Percentiles rank a stretch among this genome's conserved stretches.
Evolutionary conservation across 129 eudicot species (phyloP).

Genomic region (Lonicera japonica): DNA sequence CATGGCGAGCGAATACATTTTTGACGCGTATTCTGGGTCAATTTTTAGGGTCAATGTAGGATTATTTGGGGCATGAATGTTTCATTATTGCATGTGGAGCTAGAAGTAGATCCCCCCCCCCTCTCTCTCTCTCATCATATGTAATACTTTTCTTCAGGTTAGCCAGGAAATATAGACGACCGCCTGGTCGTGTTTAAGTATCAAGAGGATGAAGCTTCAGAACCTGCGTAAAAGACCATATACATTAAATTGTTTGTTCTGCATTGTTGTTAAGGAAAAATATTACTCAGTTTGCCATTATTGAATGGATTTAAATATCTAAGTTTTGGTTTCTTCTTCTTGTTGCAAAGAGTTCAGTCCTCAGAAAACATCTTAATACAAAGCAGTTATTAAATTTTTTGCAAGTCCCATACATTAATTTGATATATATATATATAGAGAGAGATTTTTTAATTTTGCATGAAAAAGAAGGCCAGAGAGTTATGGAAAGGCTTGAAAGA

Average conservation of each 20-base stretch:
- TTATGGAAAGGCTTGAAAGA: slow-evolving; percentile 30
- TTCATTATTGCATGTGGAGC: too few relatives aligned
- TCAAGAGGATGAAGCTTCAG: slow-evolving; percentile 9
- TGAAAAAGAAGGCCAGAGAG: slow-evolving; percentile 15
- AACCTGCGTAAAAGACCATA: slow-evolving; percentile 19
- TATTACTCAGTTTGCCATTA: not conserved
- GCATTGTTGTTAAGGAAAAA: slow-evolving; percentile 7
- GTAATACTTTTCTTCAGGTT: slow-evolving; percentile 37
- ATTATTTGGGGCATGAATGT: not conserved
- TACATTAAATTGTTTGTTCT: slow-evolving; percentile 23
- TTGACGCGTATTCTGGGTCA: too few relatives aligned
- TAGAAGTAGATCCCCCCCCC: too few relatives aligned
- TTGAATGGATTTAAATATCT: not conserved
- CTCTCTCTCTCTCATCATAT: not conserved
- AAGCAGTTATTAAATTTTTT: not conserved
- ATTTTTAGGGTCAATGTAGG: too few relatives aligned
- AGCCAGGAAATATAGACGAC: slow-evolving; percentile 43
- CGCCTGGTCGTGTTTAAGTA: slow-evolving; percentile 44
- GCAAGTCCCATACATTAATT: not conserved
- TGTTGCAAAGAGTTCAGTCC: not conserved
- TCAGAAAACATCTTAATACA: not conserved
- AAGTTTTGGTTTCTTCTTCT: not conserved
- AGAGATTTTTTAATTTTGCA: not conserved
- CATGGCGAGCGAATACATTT: too few relatives aligned
- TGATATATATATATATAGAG: not conserved